These are phyloP conservation scores for Cucurbita pepo DNA, from an alignment of 306 rosid genomes.

Conservation along the genomic window DNA sequence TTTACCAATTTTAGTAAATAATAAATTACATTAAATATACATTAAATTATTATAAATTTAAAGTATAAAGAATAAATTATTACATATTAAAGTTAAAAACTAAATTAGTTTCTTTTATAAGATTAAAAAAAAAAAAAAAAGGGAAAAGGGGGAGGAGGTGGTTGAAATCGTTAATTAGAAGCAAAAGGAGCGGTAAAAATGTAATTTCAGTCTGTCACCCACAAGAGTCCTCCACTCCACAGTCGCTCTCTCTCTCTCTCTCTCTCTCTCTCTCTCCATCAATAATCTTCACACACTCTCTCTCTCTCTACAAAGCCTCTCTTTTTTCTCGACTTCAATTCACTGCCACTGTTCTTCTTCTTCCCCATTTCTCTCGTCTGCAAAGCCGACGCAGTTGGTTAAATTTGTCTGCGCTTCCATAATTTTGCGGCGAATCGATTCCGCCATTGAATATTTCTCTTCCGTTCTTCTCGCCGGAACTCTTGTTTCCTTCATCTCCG, in stretches of 20 bases:
- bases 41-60: too few relatives aligned
- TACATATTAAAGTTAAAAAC: too few relatives aligned
- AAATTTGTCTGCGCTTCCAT: neutral
- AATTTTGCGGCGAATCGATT: neutral
- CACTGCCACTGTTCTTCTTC: neutral
- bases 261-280: neutral
- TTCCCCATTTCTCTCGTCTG: neutral
- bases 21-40: too few relatives aligned
- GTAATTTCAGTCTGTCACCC: neutral
- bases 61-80: too few relatives aligned
- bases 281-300: slow-evolving; percentile 4
- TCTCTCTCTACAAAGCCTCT: neutral
- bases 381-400: neutral
- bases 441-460: neutral
- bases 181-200: neutral
- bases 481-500: neutral
- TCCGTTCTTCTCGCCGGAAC: neutral
- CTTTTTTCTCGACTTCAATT: neutral
- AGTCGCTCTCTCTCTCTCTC: neutral
- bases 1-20: too few relatives aligned
- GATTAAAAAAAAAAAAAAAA: too few relatives aligned
- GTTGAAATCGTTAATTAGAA: slow-evolving; percentile 21
- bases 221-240: neutral
- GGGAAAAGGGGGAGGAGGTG: neutral
- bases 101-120: too few relatives aligned